phyloP scores from a whole-genome alignment of 2,329 filamentous ascomycete species.

The Diplodia scrobiculata region DNA sequence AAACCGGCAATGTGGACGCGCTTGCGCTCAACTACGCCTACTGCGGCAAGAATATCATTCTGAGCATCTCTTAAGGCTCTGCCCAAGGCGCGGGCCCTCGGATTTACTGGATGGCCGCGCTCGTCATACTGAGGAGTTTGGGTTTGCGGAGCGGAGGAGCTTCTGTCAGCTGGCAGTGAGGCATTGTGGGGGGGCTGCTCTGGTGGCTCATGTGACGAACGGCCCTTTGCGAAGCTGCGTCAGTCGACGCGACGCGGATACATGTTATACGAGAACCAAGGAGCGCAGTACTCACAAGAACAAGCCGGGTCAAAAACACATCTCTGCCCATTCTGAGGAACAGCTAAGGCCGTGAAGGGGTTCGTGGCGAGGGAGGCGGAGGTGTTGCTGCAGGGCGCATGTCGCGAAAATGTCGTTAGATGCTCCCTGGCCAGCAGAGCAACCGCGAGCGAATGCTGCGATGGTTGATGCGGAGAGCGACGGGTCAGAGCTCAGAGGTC shows the following conservation, averaged over 20 bases:
- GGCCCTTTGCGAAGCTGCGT: constrained; percentile 38
- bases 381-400: background rate
- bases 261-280: no score
- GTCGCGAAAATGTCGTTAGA: background rate
- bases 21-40: constrained; percentile 51
- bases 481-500: background rate
- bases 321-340: constrained; percentile 27
- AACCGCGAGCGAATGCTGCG: no score
- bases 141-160: background rate
- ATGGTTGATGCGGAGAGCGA: background rate
- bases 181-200: constrained; percentile 30
- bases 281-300: constrained; percentile 24
- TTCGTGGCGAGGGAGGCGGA: background rate
- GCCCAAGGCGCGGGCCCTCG: constrained; percentile 45
- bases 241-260: background rate
- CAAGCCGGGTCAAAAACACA: constrained; percentile 29
- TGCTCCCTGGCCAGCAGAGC: no score
- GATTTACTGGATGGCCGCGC: constrained; percentile 50
- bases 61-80: constrained; percentile 49
- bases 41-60: constrained; percentile 52
- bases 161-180: constrained; percentile 22
- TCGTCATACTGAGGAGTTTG: constrained; percentile 45
- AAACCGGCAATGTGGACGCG: constrained; percentile 20
- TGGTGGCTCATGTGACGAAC: constrained; percentile 46
- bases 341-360: background rate